Evolutionary conservation across 495 filamentous ascomycete genomes (phyloP).

Genomic region (Neohortaea acidophila): DNA sequence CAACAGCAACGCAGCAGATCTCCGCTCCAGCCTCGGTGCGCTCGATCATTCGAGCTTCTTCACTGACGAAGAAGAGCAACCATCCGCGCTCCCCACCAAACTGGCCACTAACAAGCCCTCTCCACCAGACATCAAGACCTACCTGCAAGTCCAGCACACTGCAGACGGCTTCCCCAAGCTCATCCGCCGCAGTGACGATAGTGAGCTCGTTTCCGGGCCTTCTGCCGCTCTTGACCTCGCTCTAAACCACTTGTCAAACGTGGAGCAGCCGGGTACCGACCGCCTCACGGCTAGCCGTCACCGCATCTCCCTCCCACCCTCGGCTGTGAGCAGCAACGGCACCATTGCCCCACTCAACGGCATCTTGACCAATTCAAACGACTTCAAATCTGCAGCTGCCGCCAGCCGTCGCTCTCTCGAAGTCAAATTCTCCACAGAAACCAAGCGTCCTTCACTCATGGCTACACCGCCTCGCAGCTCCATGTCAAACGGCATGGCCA

Average conservation of each 20-base stretch:
- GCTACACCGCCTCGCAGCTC: constrained; percentile 33
- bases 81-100: constrained; percentile 29
- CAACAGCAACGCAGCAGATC: constrained; percentile 34
- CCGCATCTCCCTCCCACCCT: constrained; percentile 30
- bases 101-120: constrained; percentile 8
- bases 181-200: constrained; percentile 51
- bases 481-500: constrained; percentile 29
- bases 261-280: constrained; percentile 31
- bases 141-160: constrained; percentile 54
- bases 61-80: constrained; percentile 66
- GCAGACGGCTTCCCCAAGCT: constrained; percentile 78
- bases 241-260: constrained; percentile 48
- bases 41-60: constrained; percentile 72
- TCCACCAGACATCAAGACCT: constrained; percentile 42
- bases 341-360: constrained; percentile 17
- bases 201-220: constrained; percentile 59
- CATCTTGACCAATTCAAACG: constrained; percentile 12
- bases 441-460: constrained; percentile 27
- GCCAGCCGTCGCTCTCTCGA: constrained; percentile 40
- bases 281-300: constrained; percentile 34
- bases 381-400: constrained; percentile 24
- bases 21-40: constrained; percentile 41
- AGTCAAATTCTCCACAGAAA: constrained; percentile 31
- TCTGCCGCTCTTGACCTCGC: constrained; percentile 72
- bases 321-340: constrained; percentile 12